Evolutionary conservation across 1,139 yeast species (phyloP).

Genomic region (Entelexis sorbosivorans): DNA sequence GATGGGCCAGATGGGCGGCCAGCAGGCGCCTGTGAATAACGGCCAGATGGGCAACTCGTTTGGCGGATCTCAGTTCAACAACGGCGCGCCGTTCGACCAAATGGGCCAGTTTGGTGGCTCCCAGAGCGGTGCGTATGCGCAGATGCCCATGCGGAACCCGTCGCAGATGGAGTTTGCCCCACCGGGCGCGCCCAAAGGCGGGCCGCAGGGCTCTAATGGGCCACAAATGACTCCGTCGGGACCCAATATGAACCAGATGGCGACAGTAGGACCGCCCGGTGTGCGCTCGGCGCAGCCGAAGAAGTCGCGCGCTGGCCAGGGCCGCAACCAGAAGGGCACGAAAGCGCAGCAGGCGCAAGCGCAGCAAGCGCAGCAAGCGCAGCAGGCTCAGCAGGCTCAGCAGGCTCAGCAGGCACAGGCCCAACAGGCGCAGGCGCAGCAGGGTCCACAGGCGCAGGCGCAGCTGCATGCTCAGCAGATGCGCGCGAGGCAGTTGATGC

Average conservation of each 20-base stretch:
- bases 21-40: neutral
- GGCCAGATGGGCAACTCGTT: neutral
- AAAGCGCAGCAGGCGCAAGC: neutral
- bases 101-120: neutral
- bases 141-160: neutral
- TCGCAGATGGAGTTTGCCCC: constrained; percentile 1
- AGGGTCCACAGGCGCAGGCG: neutral
- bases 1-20: neutral
- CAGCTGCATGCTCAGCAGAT: constrained; percentile 1
- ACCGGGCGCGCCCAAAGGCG: neutral
- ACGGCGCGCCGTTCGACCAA: constrained; percentile 3
- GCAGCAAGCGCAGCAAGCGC: neutral
- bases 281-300: neutral
- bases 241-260: neutral
- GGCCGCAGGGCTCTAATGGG: neutral
- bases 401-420: constrained; percentile 9
- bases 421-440: constrained; percentile 5
- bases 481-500: neutral
- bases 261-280: neutral
- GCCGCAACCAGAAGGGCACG: constrained; percentile 8
- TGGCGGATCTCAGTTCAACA: neutral
- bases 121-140: neutral
- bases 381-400: constrained; percentile 2
- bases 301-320: neutral
- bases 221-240: neutral